phyloP scores from a whole-genome alignment of 176 grass and related monocot species.

The Oryza coarctata region DNA sequence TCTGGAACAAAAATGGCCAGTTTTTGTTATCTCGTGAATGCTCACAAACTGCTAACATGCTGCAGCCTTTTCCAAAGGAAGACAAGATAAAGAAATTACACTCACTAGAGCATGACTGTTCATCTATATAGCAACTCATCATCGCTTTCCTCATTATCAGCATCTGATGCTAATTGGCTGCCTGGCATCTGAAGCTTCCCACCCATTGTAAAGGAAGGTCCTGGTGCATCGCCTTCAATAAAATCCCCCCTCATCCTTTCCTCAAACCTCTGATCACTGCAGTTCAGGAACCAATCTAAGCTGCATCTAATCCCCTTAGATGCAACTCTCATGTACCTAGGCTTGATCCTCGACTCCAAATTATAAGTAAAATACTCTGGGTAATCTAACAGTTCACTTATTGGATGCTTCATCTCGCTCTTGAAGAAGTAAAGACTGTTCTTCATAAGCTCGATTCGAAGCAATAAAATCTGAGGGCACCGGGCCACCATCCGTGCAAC shows the following conservation, averaged over 20 bases:
- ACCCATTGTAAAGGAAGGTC: slow-evolving; percentile 84
- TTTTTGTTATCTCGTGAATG: neutral
- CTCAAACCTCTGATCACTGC: slow-evolving; percentile 87
- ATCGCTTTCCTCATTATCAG: slow-evolving; percentile 75
- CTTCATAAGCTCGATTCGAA: slow-evolving; percentile 79
- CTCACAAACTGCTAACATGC: neutral
- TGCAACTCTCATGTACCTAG: slow-evolving; percentile 64
- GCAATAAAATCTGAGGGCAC: slow-evolving; percentile 72
- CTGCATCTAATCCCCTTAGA: slow-evolving; percentile 70
- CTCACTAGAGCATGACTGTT: slow-evolving; percentile 82
- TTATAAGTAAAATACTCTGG: slow-evolving; percentile 97
- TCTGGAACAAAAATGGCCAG: slow-evolving; percentile 18
- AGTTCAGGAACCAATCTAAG: slow-evolving; percentile 94
- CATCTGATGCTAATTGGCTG: slow-evolving; percentile 58
- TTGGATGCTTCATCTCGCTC: slow-evolving; percentile 75
- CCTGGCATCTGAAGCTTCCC: slow-evolving; percentile 87
- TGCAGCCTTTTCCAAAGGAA: neutral
- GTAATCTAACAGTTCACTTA: slow-evolving; percentile 70
- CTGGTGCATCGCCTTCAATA: slow-evolving; percentile 70
- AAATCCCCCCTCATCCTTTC: slow-evolving; percentile 87
- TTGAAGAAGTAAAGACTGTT: slow-evolving; percentile 91
- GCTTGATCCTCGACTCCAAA: slow-evolving; percentile 94
- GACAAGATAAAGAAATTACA: slow-evolving; percentile 30
- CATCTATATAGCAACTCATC: slow-evolving; percentile 89
- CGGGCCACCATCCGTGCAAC: slow-evolving; percentile 70